Conservation (phyloP, 352 stramenopile species). For the Globisporangium cederbergense region DNA sequence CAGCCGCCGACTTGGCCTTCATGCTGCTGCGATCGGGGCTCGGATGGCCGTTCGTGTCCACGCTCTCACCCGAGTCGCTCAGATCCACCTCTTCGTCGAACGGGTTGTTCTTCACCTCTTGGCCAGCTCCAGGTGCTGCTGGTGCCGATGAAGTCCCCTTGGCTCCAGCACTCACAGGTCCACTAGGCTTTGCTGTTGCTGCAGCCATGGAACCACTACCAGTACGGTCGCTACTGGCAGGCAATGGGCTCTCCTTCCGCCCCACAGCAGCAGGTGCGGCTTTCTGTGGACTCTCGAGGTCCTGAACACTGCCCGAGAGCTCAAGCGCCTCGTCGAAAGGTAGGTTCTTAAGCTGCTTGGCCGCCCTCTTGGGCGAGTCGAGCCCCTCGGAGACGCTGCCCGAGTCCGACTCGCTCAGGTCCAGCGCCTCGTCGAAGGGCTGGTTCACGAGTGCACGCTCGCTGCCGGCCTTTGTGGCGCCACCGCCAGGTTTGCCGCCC, state of each 20-base stretch:
- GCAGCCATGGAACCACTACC: slow-evolving; percentile 2
- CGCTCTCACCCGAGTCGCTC: slow-evolving; percentile 80
- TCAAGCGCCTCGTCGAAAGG: slow-evolving; percentile 83
- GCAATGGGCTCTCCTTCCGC: slow-evolving; percentile 2
- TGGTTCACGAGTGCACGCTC: slow-evolving; percentile 69
- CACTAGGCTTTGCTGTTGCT: slow-evolving; percentile 5
- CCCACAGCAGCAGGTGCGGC: neutral
- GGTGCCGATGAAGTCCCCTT: slow-evolving; percentile 15
- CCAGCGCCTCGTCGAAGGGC: slow-evolving; percentile 85
- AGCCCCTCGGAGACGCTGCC: slow-evolving; percentile 40
- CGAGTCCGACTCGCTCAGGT: slow-evolving; percentile 80
- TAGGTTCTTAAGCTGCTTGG: slow-evolving; percentile 65
- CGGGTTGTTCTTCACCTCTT: slow-evolving; percentile 78
- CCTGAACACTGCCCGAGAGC: slow-evolving; percentile 74
- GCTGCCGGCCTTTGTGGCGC: slow-evolving; percentile 25
- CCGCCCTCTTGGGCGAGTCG: slow-evolving; percentile 62
- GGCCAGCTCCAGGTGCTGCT: slow-evolving; percentile 15
- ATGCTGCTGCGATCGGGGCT: slow-evolving; percentile 52
- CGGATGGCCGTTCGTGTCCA: slow-evolving; percentile 76
- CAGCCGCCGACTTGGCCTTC: slow-evolving; percentile 26
- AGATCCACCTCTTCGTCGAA: slow-evolving; percentile 87
- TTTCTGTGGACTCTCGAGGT: slow-evolving; percentile 64
- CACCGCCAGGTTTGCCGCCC: slow-evolving; percentile 13
- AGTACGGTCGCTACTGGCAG: neutral
- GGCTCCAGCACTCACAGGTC: neutral